Percentiles rank a stretch among this genome's conserved stretches.
These are phyloP conservation scores for Ilyonectria mors-panacis DNA, from an alignment of 2,329 filamentous ascomycete genomes.

Conservation along the genomic window DNA sequence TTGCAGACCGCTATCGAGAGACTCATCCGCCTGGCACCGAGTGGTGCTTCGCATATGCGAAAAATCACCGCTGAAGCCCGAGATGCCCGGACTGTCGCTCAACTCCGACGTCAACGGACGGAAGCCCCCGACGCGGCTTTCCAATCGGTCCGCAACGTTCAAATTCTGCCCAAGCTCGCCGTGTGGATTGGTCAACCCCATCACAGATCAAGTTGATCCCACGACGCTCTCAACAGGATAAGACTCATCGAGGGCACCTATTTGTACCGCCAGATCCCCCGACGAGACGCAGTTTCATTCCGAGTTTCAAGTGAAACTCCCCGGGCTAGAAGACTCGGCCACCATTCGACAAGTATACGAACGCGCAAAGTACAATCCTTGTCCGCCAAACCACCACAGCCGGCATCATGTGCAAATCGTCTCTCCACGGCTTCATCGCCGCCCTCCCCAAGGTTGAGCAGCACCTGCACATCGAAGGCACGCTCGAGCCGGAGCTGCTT, in stretches of 20 bases:
- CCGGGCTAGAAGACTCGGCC: background rate
- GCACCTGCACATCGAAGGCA: conserved; percentile 85
- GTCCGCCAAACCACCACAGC: background rate
- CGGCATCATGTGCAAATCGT: conserved; percentile 66
- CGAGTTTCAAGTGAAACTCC: conserved; percentile 18
- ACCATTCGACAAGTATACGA: conserved; percentile 4
- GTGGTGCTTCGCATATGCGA: background rate
- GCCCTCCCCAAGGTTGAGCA: conserved; percentile 86
- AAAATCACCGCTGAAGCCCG: background rate
- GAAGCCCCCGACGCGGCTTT: conserved; percentile 27
- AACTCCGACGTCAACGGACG: conserved; percentile 26
- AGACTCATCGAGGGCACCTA: background rate
- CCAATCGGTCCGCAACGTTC: conserved; percentile 20
- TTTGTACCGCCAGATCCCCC: conserved; percentile 7
- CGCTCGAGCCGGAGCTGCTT: conserved; percentile 77
- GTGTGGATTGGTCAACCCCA: conserved; percentile 5
- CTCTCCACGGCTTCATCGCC: conserved; percentile 70
- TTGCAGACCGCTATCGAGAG: background rate
- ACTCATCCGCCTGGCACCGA: background rate
- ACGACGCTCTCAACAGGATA: conserved; percentile 6
- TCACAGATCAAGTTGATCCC: conserved; percentile 8
- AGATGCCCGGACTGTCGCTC: conserved; percentile 10
- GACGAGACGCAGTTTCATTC: background rate
- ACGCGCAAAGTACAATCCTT: background rate
- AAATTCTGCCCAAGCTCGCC: conserved; percentile 11